These are phyloP conservation scores for Apophysomyces ossiformis DNA, from an alignment of 371 early-diverging fungal genomes.

Conservation along the genomic window DNA sequence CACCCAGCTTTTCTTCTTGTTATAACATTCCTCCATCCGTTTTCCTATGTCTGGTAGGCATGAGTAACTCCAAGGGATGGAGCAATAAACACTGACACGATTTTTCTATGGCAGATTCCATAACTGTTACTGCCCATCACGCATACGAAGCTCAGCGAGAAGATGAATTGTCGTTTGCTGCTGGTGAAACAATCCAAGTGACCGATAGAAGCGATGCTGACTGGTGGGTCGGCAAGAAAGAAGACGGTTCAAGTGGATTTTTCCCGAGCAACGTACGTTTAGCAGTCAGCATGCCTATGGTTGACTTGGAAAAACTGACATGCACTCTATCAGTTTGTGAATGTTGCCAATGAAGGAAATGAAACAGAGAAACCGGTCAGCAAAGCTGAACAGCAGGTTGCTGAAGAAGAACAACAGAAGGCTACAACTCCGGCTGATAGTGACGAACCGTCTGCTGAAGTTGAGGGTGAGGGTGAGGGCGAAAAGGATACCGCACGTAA, in stretches of 20 bases:
- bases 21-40: neutral
- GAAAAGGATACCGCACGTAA: slow-evolving; percentile 12
- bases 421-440: neutral
- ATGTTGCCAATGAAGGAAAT: slow-evolving; percentile 12
- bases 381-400: neutral
- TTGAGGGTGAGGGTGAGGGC: slow-evolving; percentile 13
- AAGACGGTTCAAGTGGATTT: slow-evolving; percentile 54
- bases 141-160: slow-evolving; percentile 51
- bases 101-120: neutral
- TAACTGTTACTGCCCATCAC: slow-evolving; percentile 26
- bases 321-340: slow-evolving; percentile 28
- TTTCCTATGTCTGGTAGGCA: neutral
- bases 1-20: neutral
- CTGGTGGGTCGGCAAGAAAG: slow-evolving; percentile 69
- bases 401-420: slow-evolving; percentile 1
- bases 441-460: slow-evolving; percentile 12
- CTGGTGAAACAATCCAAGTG: slow-evolving; percentile 60
- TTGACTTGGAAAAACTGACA: no score
- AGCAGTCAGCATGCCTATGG: no score
- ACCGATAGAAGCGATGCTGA: slow-evolving; percentile 51
- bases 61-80: neutral
- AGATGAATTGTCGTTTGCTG: slow-evolving; percentile 64
- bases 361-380: slow-evolving; percentile 3
- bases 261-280: slow-evolving; percentile 65
- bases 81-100: neutral